Conservation (phyloP, 2,329 filamentous ascomycete genomes). For the Arthrobotrys megalospora region DNA sequence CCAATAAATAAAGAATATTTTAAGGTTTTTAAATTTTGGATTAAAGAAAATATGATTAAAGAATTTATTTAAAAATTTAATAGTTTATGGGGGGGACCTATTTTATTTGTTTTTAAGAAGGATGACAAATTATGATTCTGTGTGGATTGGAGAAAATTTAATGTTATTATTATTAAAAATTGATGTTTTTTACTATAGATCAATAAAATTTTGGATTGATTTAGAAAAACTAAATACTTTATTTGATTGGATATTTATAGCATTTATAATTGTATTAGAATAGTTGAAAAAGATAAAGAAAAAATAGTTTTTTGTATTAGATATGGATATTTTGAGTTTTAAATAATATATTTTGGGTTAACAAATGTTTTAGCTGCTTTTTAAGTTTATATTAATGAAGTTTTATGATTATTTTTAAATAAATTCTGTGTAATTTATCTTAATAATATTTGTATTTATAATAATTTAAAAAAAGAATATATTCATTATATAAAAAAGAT, state of each 20-base stretch:
- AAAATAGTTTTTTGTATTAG: too few relatives aligned
- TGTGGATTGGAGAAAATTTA: slow-evolving; percentile 5
- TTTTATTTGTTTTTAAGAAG: slow-evolving; percentile 8
- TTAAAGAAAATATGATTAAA: slow-evolving; percentile 17
- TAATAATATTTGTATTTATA: too few relatives aligned
- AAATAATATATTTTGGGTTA: too few relatives aligned
- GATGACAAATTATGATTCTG: slow-evolving; percentile 10
- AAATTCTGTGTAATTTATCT: too few relatives aligned
- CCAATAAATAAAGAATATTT: neutral
- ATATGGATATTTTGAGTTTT: too few relatives aligned
- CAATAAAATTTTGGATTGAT: slow-evolving; percentile 12
- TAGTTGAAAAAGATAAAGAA: too few relatives aligned
- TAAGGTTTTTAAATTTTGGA: neutral
- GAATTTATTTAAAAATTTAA: slow-evolving; percentile 14
- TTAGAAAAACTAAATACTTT: neutral
- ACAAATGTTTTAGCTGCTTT: too few relatives aligned
- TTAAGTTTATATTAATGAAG: too few relatives aligned
- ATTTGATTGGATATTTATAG: too few relatives aligned
- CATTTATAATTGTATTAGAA: too few relatives aligned
- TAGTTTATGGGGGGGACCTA: neutral
- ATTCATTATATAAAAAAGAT: too few relatives aligned
- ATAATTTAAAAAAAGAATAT: too few relatives aligned
- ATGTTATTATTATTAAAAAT: slow-evolving; percentile 17
- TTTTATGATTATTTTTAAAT: slow-evolving; percentile 5
- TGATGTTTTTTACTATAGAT: neutral